phyloP scores from a whole-genome alignment of 129 eudicot genomes.

The Oenanthe sinensis region DNA sequence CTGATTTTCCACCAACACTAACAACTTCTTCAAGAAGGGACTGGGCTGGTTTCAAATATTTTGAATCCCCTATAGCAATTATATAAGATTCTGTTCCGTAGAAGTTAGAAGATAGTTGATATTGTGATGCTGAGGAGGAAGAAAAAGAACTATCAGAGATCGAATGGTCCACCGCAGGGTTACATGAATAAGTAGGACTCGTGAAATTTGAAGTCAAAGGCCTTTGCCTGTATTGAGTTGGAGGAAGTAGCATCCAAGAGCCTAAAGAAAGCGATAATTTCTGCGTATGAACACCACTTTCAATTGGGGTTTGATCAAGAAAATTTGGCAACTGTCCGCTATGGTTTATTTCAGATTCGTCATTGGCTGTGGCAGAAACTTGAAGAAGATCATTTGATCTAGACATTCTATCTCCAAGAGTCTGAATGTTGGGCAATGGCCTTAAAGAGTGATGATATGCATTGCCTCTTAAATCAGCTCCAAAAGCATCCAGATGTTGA shows the following conservation, averaged over 20 bases:
- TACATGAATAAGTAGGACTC: constrained; percentile 21
- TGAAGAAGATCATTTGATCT: constrained; percentile 44
- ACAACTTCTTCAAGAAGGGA: constrained; percentile 67
- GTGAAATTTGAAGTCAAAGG: constrained; percentile 18
- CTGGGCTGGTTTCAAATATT: constrained; percentile 69
- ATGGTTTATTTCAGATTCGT: constrained; percentile 28
- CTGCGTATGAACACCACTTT: constrained; percentile 28
- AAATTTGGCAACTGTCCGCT: constrained; percentile 39
- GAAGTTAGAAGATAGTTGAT: constrained; percentile 26
- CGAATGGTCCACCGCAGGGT: constrained; percentile 23
- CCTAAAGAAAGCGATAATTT: constrained; percentile 77
- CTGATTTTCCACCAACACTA: constrained; percentile 37
- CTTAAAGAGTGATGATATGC: background rate
- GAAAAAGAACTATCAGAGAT: constrained; percentile 21
- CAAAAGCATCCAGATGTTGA: constrained; percentile 52
- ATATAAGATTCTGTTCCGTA: constrained; percentile 39
- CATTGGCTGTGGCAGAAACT: constrained; percentile 23
- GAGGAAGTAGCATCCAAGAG: constrained; percentile 23
- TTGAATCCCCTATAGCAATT: constrained; percentile 39
- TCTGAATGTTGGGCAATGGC: constrained; percentile 39
- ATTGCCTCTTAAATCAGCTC: constrained; percentile 37
- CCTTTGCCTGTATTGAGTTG: constrained; percentile 20
- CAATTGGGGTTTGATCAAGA: constrained; percentile 29
- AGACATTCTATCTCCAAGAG: constrained; percentile 50
- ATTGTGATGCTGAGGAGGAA: constrained; percentile 18